Evolutionary conservation across 2,329 filamentous ascomycete genomes (phyloP).

Genomic region (Pestalotiopsis fici): DNA sequence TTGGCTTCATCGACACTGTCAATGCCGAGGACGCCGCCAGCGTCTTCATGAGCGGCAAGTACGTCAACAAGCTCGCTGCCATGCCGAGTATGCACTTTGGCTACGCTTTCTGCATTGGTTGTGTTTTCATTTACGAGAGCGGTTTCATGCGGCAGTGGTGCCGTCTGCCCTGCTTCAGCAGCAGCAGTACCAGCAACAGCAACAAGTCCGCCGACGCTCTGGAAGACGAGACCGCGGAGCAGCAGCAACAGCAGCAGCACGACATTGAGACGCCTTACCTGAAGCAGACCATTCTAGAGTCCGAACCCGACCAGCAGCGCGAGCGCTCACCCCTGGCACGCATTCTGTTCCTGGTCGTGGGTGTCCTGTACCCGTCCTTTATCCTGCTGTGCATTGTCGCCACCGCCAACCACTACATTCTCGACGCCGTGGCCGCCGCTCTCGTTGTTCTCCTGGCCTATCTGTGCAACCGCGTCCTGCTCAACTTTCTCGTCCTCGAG

Average conservation of each 20-base stretch:
- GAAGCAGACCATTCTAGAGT: conserved; percentile 13
- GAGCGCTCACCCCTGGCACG: conserved; percentile 18
- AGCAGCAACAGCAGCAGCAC: neutral
- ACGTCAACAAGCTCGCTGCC: conserved; percentile 58
- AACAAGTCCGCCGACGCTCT: neutral
- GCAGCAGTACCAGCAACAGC: neutral
- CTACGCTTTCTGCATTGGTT: conserved; percentile 56
- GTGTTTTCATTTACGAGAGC: conserved; percentile 53
- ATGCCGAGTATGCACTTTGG: conserved; percentile 61
- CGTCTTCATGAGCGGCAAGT: conserved; percentile 52
- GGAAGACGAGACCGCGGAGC: neutral
- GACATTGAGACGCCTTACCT: neutral
- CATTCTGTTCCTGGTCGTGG: conserved; percentile 29
- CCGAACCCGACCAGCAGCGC: neutral
- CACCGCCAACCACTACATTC: conserved; percentile 64
- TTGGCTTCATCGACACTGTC: conserved; percentile 45
- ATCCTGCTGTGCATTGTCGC: conserved; percentile 60
- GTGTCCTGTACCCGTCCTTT: conserved; percentile 52
- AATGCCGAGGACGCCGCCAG: conserved; percentile 45
- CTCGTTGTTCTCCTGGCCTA: conserved; percentile 63
- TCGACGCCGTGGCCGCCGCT: conserved; percentile 64
- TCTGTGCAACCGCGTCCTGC: conserved; percentile 48
- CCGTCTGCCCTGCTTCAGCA: neutral
- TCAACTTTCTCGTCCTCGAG: conserved; percentile 64
- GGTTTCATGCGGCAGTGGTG: conserved; percentile 41